phyloP scores from a whole-genome alignment of 768 basidiomycete genomes.

The Cystobasidium onofrii region DNA sequence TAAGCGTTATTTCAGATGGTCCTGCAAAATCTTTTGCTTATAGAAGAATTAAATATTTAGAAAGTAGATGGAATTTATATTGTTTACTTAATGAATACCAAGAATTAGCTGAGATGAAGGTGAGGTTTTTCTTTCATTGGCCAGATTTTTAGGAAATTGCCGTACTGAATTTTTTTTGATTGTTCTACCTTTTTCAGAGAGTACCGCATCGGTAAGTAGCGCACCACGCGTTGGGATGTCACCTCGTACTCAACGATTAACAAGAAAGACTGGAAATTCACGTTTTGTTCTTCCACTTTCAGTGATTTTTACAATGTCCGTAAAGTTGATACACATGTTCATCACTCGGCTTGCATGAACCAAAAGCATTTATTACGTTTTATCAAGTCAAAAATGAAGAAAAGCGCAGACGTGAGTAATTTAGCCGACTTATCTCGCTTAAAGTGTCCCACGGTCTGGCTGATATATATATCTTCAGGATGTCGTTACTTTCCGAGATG shows the following conservation, averaged over 20 bases:
- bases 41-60: slow-evolving; percentile 77
- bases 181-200: slow-evolving; percentile 48
- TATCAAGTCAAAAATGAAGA: slow-evolving; percentile 98
- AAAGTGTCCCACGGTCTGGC: neutral
- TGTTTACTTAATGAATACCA: slow-evolving; percentile 82
- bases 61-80: slow-evolving; percentile 91
- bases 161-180: neutral
- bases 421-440: neutral
- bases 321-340: slow-evolving; percentile 98
- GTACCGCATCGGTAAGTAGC: slow-evolving; percentile 74
- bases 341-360: slow-evolving; percentile 98
- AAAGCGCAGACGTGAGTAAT: slow-evolving; percentile 59
- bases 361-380: slow-evolving; percentile 97
- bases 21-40: slow-evolving; percentile 95
- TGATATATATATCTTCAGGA: slow-evolving; percentile 53
- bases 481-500: slow-evolving; percentile 90
- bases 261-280: no score
- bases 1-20: slow-evolving; percentile 84
- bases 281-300: no score
- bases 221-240: no score
- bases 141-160: neutral
- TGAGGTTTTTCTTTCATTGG: slow-evolving; percentile 44
- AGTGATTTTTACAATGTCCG: slow-evolving; percentile 98
- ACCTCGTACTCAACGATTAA: no score
- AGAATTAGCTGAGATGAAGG: slow-evolving; percentile 95